A percentile compares a stretch with the other conserved stretches of the same genome.
Evolutionary conservation across 257 asterid species (phyloP).

Genomic region (Pogostemon cablin): DNA sequence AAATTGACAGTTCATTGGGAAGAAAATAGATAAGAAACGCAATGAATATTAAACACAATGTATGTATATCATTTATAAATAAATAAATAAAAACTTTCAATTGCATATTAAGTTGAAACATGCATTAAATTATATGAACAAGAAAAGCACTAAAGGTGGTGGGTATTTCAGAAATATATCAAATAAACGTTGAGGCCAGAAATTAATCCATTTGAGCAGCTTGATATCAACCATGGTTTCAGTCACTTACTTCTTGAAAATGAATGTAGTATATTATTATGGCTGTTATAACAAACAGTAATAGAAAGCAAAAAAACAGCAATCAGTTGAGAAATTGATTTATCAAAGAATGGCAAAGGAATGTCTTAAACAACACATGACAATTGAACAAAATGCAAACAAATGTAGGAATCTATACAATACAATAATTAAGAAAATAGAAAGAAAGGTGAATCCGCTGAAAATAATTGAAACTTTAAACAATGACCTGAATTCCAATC

Average conservation of each 20-base stretch:
- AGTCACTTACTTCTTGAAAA: constrained; percentile 16
- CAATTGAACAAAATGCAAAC: not conserved
- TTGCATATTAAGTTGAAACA: not conserved
- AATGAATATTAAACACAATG: too few relatives aligned
- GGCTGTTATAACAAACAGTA: not conserved
- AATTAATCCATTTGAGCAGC: constrained; percentile 12
- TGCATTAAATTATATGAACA: constrained; percentile 14
- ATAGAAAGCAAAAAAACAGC: not conserved
- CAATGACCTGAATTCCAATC: constrained; percentile 47
- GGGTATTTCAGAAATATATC: constrained; percentile 9
- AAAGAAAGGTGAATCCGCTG: constrained; percentile 12
- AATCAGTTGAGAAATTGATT: not conserved
- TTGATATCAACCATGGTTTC: constrained; percentile 5
- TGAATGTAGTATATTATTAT: not conserved
- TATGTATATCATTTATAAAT: not conserved
- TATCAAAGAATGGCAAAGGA: not conserved
- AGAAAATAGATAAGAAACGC: not conserved
- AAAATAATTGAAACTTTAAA: constrained; percentile 2
- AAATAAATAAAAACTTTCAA: not conserved
- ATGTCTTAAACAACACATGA: not conserved
- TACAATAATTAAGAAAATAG: constrained; percentile 16
- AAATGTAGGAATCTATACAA: not conserved
- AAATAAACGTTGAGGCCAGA: constrained; percentile 7
- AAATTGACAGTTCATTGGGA: not conserved
- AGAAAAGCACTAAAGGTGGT: not conserved